Base-by-base conservation (phyloP, 805 yeast species). In the Candida incommunis region DNA sequence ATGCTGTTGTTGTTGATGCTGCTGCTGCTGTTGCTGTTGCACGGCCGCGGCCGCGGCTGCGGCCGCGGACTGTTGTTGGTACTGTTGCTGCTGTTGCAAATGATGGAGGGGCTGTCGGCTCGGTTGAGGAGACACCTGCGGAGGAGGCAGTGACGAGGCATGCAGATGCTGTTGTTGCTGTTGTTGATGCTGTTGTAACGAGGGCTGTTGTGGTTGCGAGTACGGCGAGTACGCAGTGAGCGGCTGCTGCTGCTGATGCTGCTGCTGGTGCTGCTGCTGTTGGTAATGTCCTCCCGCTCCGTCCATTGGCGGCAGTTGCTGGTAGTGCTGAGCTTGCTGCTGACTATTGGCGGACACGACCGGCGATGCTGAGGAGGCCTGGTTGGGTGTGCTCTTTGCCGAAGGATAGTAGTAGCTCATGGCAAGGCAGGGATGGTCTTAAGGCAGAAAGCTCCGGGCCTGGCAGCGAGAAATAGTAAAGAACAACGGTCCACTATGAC, bases 231-330 rank as follows among this genome's bases (percentile, higher is more conserved):
- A n/a, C 41, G 35, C 13, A 25, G 13, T 25, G 7, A 9, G 51
- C 26, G 25, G 37, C 18, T 41, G 42, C 9, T 22, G 35, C 15
- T 9, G 27, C 41, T 42, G 45, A 13, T 42, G 41, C 22, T 43
- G 41, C 41, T 50, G 53, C 41, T 43, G 46, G 40, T 42, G 47
- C 43, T 50, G 53, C 13, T 35, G 31, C 42, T 22, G 42, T 9
- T 15, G n/a, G 26, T 22, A 23, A 15, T 35, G 21, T 5, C 25
- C 26, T 23, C 16, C 26, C 5, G 42, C 18, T 5, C 18, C 37
- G 18, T 31, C 37, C 37, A 31, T 31, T 11, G 37, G 37, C 7
- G 37, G 37, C 18, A 31, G 37, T n/a, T 31, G 37, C 27, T 25
- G 27, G 37, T 31, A 18, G n/a, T 31, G 37, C 18, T 11, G n/a